Evolutionary conservation across 495 filamentous ascomycete species (phyloP), one percentile per base, ranked within the genome.

Genomic region (Cetradonia linearis): DNA sequence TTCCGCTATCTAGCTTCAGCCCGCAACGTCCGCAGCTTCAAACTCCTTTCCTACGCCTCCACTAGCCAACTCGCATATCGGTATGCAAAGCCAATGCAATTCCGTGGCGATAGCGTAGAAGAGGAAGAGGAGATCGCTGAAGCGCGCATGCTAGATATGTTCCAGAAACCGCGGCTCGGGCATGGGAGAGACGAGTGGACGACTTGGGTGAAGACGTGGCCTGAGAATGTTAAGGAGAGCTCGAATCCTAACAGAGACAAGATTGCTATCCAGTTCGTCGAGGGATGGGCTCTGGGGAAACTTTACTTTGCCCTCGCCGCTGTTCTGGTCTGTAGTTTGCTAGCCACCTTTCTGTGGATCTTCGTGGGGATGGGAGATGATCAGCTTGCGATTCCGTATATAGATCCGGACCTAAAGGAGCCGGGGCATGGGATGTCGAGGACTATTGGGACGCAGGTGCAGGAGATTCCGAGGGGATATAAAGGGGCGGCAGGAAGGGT

Each of bases 251-350:
- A 47, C 31, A 54, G 27, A 2, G 38, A 61, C 16, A 42, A 40
- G 18, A 49, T 66, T 20, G 62, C 66, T 0, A 27, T 68, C 9
- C 56, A 65, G 54, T 55, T 68, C 1, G 60, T 66, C 3, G 65
- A 66, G 37, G 62, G 60, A n/a, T 66, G 64, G 64, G 59, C 65
- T 0, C 47, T 54, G 25, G 8, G n/a, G 33, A 60, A 48, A 25
- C 53, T 66, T 9, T 44, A 54, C 13, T 2, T 49, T 20, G 64
- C 64, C 20, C 9, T 66, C 1, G n/a, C 7, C 10, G 11, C 59
- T 2, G 62, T 63, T 3, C 25, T 64, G 23, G 38, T 57, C 9
- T 57, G 50, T 7, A 63, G 63, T 50, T 6, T 68, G 6, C 5
- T 61, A 0, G 55, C 54, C 1, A 61, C 46, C 2, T 44, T 68